Conservation (phyloP, 352 stramenopile genomes). For the Phytophthora ramorum region DNA sequence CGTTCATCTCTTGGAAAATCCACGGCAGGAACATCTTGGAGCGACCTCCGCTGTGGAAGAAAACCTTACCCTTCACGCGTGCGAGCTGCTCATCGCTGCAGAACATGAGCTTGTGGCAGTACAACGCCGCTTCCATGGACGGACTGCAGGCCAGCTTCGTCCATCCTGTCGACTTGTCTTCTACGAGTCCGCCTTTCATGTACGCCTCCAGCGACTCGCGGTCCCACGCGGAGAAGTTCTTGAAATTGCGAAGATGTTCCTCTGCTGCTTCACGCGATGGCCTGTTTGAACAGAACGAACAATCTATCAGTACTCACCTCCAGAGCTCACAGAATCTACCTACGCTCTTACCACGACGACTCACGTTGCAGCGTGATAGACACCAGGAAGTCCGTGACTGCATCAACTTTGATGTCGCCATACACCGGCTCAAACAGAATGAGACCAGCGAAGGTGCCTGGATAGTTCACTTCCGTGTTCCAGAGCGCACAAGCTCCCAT, state of each 20-base stretch:
- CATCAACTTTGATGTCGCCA: constrained; percentile 18
- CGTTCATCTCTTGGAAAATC: constrained; percentile 23
- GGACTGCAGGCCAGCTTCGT: constrained; percentile 39
- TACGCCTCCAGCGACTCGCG: constrained; percentile 33
- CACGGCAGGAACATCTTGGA: constrained; percentile 30
- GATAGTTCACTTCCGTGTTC: constrained; percentile 32
- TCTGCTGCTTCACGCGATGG: constrained; percentile 30
- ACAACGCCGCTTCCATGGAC: constrained; percentile 39
- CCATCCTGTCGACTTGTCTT: constrained; percentile 19
- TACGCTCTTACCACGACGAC: constrained; percentile 7
- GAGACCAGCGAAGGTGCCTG: constrained; percentile 42
- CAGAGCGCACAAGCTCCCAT: constrained; percentile 45
- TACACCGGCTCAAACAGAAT: constrained; percentile 48
- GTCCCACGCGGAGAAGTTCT: constrained; percentile 37
- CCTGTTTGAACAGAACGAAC: constrained; percentile 1
- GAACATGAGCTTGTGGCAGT: constrained; percentile 34
- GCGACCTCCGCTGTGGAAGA: constrained; percentile 24
- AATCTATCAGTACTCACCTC: not conserved
- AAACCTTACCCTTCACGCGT: constrained; percentile 18
- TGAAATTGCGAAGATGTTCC: constrained; percentile 27
- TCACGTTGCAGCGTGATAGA: constrained; percentile 29
- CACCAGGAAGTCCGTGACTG: constrained; percentile 31
- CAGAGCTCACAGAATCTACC: not conserved
- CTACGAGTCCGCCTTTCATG: constrained; percentile 22
- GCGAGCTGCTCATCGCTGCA: constrained; percentile 30